phyloP scores from a whole-genome alignment of 2,329 filamentous ascomycete genomes.

The Metarhizium sp. region DNA sequence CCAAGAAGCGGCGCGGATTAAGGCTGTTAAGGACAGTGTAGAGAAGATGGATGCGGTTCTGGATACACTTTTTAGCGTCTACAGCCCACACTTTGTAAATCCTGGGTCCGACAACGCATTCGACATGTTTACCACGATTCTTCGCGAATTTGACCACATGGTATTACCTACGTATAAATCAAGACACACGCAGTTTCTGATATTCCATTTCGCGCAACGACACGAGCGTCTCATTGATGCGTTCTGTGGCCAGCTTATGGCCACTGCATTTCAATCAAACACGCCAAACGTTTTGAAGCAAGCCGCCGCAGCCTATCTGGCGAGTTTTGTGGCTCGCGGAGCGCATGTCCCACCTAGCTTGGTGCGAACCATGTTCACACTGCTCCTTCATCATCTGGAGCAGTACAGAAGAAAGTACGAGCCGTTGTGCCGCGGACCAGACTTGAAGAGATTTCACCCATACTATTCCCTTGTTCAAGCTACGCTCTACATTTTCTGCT shows the following conservation, averaged over 20 bases:
- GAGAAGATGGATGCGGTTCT: conserved; percentile 87
- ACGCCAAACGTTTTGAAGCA: conserved; percentile 68
- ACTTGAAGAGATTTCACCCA: conserved; percentile 71
- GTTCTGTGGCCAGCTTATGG: conserved; percentile 66
- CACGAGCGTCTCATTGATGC: conserved; percentile 69
- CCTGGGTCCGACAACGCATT: conserved; percentile 61
- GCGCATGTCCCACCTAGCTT: conserved; percentile 67
- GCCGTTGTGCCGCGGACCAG: conserved; percentile 67
- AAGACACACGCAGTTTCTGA: conserved; percentile 86
- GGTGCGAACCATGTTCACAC: conserved; percentile 73
- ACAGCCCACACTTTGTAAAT: conserved; percentile 61
- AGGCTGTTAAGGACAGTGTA: conserved; percentile 69
- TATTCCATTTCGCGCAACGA: conserved; percentile 89
- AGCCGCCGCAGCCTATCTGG: conserved; percentile 82
- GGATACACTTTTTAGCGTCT: conserved; percentile 78
- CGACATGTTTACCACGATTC: conserved; percentile 65
- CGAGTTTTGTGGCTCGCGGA: conserved; percentile 87
- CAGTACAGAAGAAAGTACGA: conserved; percentile 66
- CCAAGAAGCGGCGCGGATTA: conserved; percentile 53
- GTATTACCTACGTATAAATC: conserved; percentile 88
- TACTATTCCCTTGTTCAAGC: conserved; percentile 89
- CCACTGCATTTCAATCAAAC: conserved; percentile 43
- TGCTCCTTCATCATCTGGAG: conserved; percentile 71
- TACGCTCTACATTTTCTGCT: conserved; percentile 91
- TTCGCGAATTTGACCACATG: conserved; percentile 78